phyloP scores from a whole-genome alignment of 2,329 filamentous ascomycete genomes.

The Paecilomyces sp. region DNA sequence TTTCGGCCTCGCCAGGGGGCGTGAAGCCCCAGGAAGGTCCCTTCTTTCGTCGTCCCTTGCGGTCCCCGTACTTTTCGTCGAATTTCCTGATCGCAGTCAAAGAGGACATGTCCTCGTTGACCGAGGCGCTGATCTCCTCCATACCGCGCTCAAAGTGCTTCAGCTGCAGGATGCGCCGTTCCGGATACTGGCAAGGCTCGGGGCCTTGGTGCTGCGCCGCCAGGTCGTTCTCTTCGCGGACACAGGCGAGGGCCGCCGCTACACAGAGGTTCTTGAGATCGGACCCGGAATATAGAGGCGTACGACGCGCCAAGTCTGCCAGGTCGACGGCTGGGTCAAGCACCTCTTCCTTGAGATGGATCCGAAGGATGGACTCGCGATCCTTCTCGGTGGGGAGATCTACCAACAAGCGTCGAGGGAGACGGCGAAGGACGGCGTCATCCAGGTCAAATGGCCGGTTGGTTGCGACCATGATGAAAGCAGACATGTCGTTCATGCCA shows the following conservation, averaged over 20 bases:
- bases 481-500: constrained; percentile 72
- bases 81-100: constrained; percentile 86
- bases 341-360: constrained; percentile 43
- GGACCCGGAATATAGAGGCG: constrained; percentile 45
- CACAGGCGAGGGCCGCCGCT: constrained; percentile 42
- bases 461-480: constrained; percentile 97
- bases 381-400: constrained; percentile 42
- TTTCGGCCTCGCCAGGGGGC: constrained; percentile 25
- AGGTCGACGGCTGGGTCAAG: constrained; percentile 36
- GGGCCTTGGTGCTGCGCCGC: constrained; percentile 28
- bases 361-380: constrained; percentile 40
- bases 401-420: constrained; percentile 43
- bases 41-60: constrained; percentile 59
- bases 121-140: constrained; percentile 82
- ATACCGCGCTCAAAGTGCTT: constrained; percentile 80
- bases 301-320: constrained; percentile 36
- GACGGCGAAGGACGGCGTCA: constrained; percentile 44
- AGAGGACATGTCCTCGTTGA: constrained; percentile 87
- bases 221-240: constrained; percentile 40
- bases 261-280: constrained; percentile 47
- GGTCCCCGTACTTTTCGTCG: constrained; percentile 88
- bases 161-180: constrained; percentile 57
- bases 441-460: constrained; percentile 95
- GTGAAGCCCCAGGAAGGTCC: constrained; percentile 46
- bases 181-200: constrained; percentile 55